Conservation (phyloP, 768 basidiomycete species). For the Amanita pallidorosea region DNA sequence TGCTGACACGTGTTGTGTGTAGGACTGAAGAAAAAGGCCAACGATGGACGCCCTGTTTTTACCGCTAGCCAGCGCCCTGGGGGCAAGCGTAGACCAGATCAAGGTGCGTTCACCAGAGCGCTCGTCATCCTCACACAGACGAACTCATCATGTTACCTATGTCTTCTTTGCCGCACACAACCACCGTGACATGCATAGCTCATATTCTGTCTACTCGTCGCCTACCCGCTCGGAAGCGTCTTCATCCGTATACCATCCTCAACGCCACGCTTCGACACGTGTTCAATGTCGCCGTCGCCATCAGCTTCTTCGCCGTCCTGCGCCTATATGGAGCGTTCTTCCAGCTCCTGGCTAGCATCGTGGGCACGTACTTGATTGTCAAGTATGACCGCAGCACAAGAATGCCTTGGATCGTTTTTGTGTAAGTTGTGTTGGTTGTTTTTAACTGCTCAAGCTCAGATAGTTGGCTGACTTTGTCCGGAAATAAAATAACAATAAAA, state of each 20-base stretch:
- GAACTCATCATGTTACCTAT: neutral
- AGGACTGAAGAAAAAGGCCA: neutral
- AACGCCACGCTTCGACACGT: constrained; percentile 62
- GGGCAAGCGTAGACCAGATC: constrained; percentile 75
- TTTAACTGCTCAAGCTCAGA: neutral
- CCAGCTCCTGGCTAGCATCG: constrained; percentile 60
- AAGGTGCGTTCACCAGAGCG: constrained; percentile 39
- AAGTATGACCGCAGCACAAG: constrained; percentile 40
- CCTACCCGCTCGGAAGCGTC: constrained; percentile 88
- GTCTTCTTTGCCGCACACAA: neutral
- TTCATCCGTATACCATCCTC: constrained; percentile 74
- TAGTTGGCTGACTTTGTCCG: neutral
- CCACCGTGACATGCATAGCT: constrained; percentile 64
- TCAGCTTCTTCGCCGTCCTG: constrained; percentile 70
- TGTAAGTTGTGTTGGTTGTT: constrained; percentile 26
- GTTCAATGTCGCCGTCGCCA: constrained; percentile 66
- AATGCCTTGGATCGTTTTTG: constrained; percentile 93
- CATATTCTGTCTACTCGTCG: constrained; percentile 72
- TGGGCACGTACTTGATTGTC: constrained; percentile 70
- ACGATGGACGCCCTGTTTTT: constrained; percentile 49
- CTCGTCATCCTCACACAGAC: neutral
- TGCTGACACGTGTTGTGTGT: neutral
- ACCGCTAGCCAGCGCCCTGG: constrained; percentile 48
- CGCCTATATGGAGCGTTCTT: constrained; percentile 60
- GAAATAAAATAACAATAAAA: constrained; percentile 20